These are phyloP conservation scores for Batrachochytrium dendrobatidis DNA, from an alignment of 371 early-diverging fungal species.

Conservation along the genomic window DNA sequence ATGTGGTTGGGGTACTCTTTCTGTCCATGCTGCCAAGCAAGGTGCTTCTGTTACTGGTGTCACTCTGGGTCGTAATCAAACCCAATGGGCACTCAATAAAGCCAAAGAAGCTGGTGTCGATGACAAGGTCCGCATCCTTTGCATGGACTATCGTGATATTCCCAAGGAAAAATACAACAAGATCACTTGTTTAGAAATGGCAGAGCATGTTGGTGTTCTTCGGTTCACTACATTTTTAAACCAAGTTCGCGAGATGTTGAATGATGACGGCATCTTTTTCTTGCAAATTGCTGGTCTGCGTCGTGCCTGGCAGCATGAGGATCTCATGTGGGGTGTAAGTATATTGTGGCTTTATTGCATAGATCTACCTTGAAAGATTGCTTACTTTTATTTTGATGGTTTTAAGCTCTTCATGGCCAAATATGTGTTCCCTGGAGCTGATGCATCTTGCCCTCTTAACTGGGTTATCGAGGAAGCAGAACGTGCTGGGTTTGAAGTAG, in stretches of 20 bases:
- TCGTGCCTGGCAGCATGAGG: slow-evolving; percentile 81
- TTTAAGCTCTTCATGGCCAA: slow-evolving; percentile 86
- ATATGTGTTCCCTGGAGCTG: slow-evolving; percentile 97
- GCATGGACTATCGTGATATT: slow-evolving; percentile 95
- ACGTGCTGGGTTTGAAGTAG: slow-evolving; percentile 86
- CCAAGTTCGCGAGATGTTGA: slow-evolving; percentile 87
- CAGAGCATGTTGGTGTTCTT: slow-evolving; percentile 95
- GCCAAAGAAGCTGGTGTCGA: slow-evolving; percentile 77
- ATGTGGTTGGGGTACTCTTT: slow-evolving; percentile 96
- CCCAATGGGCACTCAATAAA: slow-evolving; percentile 76
- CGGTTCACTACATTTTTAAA: slow-evolving; percentile 84
- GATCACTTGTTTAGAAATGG: slow-evolving; percentile 94
- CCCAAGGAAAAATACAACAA: slow-evolving; percentile 84
- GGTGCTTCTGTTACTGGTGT: slow-evolving; percentile 86
- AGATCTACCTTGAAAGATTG: background rate
- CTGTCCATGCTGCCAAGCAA: slow-evolving; percentile 82
- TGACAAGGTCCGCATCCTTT: slow-evolving; percentile 67
- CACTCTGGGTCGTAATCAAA: slow-evolving; percentile 87
- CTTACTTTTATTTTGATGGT: background rate
- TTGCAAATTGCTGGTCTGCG: slow-evolving; percentile 96
- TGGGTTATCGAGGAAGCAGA: slow-evolving; percentile 84
- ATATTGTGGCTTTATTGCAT: slow-evolving; percentile 1
- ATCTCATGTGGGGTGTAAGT: slow-evolving; percentile 72
- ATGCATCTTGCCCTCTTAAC: slow-evolving; percentile 91
- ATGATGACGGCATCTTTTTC: slow-evolving; percentile 96